Evolutionary conservation across 2,329 filamentous ascomycete genomes (phyloP), one percentile per base, ranked within the genome.

Genomic region (Aspergillus fructus): DNA sequence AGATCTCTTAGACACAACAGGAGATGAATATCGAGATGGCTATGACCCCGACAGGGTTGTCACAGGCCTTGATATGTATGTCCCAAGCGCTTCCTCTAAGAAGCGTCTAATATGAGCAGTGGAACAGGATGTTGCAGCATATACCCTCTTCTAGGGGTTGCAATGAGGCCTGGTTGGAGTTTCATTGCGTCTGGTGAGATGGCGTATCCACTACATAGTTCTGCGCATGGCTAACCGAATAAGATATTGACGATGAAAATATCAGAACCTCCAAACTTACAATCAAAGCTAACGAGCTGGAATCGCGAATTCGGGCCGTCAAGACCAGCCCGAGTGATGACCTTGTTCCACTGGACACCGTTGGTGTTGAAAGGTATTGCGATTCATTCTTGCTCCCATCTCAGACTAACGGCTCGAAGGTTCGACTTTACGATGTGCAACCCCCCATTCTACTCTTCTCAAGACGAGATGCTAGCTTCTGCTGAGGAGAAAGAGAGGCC

Each of bases 361-460:
- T 66, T n/a, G 61, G 62, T 17, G 48, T 69, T 23, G 62, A 72
- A 53, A 64, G 58, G 21, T 69, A 57, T 60, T 51, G 17, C n/a
- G 9, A 41, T n/a, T 23, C 42, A 23, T 17, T 24, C 3, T 12
- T 46, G 12, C 23, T 33, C 19, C 41, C 55, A 56, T 53, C 34
- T 47, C 49, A 49, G 46, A 55, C 53, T 63, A 45, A 54, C 49
- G 39, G 19, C 53, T 12, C 19, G 68, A 21, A 80, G 78, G 3
- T 79, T 96, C 43, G 88, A 93, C 69, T 97, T 97, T 71, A 86
- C 85, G 58, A 96, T 97, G 86, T 93, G 89, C 62, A 99, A 99
- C 64, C 94, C 94, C 0, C 94, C 94, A 0, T 99, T 99, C 76
- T 97, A 97, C 77, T 74, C 80, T n/a, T 92, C 90, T 0, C 76